Evolutionary conservation across 2,329 filamentous ascomycete species (phyloP), one percentile per base, ranked within the genome.

Genomic region (Blastomyces silverae): DNA sequence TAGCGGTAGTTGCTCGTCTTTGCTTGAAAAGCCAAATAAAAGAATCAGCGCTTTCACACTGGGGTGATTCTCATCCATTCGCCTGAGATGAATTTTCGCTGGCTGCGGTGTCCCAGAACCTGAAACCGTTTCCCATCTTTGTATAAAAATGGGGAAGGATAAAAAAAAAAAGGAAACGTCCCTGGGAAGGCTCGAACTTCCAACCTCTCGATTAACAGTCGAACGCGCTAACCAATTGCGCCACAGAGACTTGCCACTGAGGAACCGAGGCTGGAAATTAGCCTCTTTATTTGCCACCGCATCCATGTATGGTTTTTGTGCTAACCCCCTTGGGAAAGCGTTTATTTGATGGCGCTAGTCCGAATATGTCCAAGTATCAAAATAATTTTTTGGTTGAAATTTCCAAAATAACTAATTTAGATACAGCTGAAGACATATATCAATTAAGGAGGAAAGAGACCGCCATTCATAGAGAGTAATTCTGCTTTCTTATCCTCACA

Each of bases 161-260:
- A 13, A 20, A 10, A 7, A n/a, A 20, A 50, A 50, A 48, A 52
- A 15, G 39, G 50, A 65, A 50, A 20, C 74, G 73, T 76, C 73
- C 74, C 74, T 72, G 74, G 73, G 73, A 76, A 76, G 74, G 73
- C 73, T 76, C 72, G 74, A 76, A 76, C 74, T 76, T 75, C 73
- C 74, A 75, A 74, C 73, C 73, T 76, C 73, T 63, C 58, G 64
- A 65, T 65, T 65, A 65, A 65, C 64, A 65, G 64, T 65, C 64
- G 53, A 56, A 65, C 64, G 64, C 64, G 64, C 64, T 65, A 65
- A 61, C 63, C 63, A 61, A 64, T 64, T 64, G 57, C 63, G 63
- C 63, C 63, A 64, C 63, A 46, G 63, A 64, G 63, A 64, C 63
- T 55, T 5, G 17, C 31, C 0, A 28, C 17, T 31, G 59, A 10